These are phyloP conservation scores for Metarhizium brunneum DNA, from an alignment of 2,329 filamentous ascomycete species.

Conservation along the genomic window DNA sequence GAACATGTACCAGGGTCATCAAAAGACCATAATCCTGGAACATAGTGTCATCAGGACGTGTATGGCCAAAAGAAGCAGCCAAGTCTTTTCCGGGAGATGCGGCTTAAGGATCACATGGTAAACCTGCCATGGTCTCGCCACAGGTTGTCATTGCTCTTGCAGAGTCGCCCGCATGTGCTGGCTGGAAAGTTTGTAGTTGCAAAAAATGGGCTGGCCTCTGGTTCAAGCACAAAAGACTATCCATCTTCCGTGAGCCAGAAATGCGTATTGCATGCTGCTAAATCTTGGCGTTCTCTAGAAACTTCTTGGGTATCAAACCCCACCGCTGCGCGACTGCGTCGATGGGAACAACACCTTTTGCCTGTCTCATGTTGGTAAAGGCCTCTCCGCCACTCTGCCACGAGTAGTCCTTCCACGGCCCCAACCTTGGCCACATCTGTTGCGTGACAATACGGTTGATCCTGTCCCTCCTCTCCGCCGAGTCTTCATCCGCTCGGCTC, in stretches of 20 bases:
- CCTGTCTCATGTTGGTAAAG: slow-evolving; percentile 29
- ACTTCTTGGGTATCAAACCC: slow-evolving; percentile 16
- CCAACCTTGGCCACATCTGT: slow-evolving; percentile 47
- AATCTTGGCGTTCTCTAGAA: slow-evolving; percentile 18
- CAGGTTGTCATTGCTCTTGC: background rate
- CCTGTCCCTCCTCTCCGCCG: slow-evolving; percentile 19
- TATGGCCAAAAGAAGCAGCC: background rate
- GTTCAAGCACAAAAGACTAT: background rate
- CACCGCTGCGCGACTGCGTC: slow-evolving; percentile 19
- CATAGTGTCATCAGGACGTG: too few relatives aligned
- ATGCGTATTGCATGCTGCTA: slow-evolving; percentile 1
- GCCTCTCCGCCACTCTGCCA: slow-evolving; percentile 51
- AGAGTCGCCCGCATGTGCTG: background rate
- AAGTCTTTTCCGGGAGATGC: background rate
- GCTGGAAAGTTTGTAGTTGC: background rate
- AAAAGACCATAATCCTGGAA: too few relatives aligned
- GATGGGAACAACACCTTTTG: slow-evolving; percentile 20
- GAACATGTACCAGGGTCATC: too few relatives aligned
- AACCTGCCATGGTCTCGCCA: background rate
- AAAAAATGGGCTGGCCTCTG: background rate
- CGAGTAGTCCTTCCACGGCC: slow-evolving; percentile 51
- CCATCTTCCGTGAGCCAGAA: background rate
- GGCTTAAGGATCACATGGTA: background rate
- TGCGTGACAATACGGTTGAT: slow-evolving; percentile 25
- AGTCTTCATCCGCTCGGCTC: slow-evolving; percentile 26